phyloP scores from a whole-genome alignment of 768 basidiomycete species.

The Inosperma sp. region DNA sequence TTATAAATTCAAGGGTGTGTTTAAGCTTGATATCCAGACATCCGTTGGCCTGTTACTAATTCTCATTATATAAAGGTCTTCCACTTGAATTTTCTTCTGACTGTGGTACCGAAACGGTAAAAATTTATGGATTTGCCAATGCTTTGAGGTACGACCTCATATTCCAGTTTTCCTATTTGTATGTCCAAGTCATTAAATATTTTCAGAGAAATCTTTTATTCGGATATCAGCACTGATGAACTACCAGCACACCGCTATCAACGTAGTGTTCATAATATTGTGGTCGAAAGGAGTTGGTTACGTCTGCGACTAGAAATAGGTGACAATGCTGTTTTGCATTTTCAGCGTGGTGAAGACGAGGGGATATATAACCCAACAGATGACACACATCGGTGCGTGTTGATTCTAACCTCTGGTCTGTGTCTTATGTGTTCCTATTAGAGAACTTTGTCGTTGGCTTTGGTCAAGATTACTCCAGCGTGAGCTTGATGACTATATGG shows the following conservation, averaged over 20 bases:
- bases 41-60: background rate
- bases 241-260: constrained; percentile 19
- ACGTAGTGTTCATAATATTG: constrained; percentile 19
- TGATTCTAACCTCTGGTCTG: background rate
- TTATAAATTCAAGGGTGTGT: constrained; percentile 27
- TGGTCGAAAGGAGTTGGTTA: constrained; percentile 21
- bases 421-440: background rate
- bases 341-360: constrained; percentile 9
- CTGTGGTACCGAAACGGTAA: constrained; percentile 14
- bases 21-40: background rate
- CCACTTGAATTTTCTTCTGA: constrained; percentile 18
- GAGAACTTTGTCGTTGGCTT: constrained; percentile 16
- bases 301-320: constrained; percentile 15
- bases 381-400: constrained; percentile 13
- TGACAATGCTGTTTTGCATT: constrained; percentile 16
- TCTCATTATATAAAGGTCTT: no score
- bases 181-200: background rate
- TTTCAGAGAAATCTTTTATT: constrained; percentile 6
- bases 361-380: constrained; percentile 12
- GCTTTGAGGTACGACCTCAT: constrained; percentile 19
- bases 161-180: background rate
- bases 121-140: constrained; percentile 16
- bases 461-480: constrained; percentile 15
- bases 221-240: constrained; percentile 3
- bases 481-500: constrained; percentile 12